A percentile compares a stretch with the other conserved stretches of the same genome.
phyloP scores from a whole-genome alignment of 441 rosid genomes.

The Adansonia madagascariensis region DNA sequence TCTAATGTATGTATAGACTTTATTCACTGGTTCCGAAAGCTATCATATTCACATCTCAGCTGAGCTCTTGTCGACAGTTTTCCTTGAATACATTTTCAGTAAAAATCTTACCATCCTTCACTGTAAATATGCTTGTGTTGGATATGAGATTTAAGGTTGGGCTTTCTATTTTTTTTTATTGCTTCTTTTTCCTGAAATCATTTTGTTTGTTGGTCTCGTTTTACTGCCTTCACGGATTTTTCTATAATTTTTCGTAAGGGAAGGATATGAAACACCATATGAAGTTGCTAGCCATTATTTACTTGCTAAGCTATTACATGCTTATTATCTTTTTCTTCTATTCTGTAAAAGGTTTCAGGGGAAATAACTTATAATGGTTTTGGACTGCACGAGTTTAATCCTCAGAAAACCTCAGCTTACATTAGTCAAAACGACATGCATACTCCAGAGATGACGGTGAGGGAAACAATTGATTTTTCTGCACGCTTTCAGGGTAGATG shows the following conservation, averaged over 20 bases:
- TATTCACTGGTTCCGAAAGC: not conserved
- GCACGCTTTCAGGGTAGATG: constrained; percentile 58
- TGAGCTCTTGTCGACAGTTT: not conserved
- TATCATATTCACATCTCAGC: not conserved
- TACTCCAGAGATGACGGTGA: constrained; percentile 65
- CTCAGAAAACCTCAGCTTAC: constrained; percentile 58
- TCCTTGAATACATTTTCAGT: not conserved
- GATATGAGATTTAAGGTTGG: not conserved
- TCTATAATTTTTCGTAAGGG: not conserved
- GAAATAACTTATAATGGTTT: constrained; percentile 51
- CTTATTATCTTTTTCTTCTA: not conserved
- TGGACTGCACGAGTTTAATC: constrained; percentile 47
- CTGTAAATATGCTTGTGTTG: not conserved
- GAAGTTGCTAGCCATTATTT: not conserved
- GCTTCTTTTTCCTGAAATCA: not conserved
- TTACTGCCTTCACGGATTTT: not conserved
- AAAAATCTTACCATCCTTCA: not conserved
- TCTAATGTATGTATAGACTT: not conserved
- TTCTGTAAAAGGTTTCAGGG: constrained; percentile 41
- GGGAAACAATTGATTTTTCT: constrained; percentile 62
- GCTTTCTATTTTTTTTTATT: not conserved
- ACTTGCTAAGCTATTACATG: not conserved
- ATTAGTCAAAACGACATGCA: constrained; percentile 57
- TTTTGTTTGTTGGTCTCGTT: not conserved
- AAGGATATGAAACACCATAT: not conserved